Conservation (phyloP, 768 basidiomycete species). For the Amanita fuliginea region DNA sequence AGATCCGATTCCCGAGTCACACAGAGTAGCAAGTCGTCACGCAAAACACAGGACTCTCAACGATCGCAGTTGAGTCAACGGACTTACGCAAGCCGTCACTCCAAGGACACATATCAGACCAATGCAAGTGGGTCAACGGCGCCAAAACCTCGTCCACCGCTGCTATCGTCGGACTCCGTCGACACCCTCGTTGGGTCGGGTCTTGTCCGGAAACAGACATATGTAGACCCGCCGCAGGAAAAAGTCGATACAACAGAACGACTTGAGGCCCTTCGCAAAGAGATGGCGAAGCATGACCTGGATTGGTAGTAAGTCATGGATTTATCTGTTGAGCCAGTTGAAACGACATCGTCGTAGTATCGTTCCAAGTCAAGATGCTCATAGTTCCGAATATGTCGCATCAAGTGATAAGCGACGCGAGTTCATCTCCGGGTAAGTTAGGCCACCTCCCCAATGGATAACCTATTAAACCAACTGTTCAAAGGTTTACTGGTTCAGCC, state of each 20-base stretch:
- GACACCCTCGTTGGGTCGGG: constrained; percentile 72
- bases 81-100: constrained; percentile 5
- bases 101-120: constrained; percentile 17
- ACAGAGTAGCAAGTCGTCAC: constrained; percentile 25
- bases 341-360: constrained; percentile 30
- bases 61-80: constrained; percentile 18
- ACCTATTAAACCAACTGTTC: not conserved
- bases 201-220: constrained; percentile 56
- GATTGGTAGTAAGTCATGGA: constrained; percentile 59
- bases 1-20: constrained; percentile 29
- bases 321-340: constrained; percentile 1
- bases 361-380: constrained; percentile 72
- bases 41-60: constrained; percentile 20
- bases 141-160: constrained; percentile 25
- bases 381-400: constrained; percentile 76
- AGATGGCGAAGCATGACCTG: constrained; percentile 57
- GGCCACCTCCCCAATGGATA: not conserved
- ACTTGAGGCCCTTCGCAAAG: constrained; percentile 48
- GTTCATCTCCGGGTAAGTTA: constrained; percentile 65
- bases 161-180: constrained; percentile 49
- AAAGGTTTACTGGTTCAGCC: constrained; percentile 31
- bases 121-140: constrained; percentile 19
- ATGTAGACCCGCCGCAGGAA: constrained; percentile 42
- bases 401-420: constrained; percentile 66
- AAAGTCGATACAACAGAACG: constrained; percentile 48